A percentile compares a stretch with the other conserved stretches of the same genome.
Conservation (phyloP, 768 basidiomycete genomes). For the Hygrophorus pudorinus region DNA sequence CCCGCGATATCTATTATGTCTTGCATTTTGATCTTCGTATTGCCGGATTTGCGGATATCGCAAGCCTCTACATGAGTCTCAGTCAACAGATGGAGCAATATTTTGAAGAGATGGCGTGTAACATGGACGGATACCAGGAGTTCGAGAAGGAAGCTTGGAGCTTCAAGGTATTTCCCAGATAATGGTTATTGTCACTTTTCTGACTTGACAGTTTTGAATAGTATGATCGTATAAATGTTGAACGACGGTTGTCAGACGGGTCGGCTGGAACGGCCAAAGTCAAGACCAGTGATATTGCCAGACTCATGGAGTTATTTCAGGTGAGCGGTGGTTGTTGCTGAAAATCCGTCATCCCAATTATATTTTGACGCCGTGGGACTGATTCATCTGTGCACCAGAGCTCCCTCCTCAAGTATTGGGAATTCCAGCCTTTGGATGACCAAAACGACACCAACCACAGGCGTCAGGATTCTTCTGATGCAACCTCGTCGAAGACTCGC, state of each 20-base stretch:
- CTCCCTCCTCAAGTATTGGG: constrained; percentile 63
- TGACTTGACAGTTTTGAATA: constrained; percentile 19
- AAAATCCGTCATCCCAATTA: not conserved
- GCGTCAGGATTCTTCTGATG: constrained; percentile 9
- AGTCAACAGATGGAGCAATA: constrained; percentile 77
- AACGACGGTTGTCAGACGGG: constrained; percentile 44
- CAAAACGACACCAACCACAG: constrained; percentile 19
- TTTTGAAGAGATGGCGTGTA: constrained; percentile 54
- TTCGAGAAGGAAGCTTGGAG: constrained; percentile 69
- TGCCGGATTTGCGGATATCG: constrained; percentile 73
- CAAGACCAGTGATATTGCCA: constrained; percentile 70
- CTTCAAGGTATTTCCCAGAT: constrained; percentile 52
- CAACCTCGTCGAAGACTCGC: constrained; percentile 6
- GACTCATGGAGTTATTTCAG: constrained; percentile 81
- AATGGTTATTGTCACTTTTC: constrained; percentile 1
- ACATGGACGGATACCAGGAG: constrained; percentile 53
- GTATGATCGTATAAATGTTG: constrained; percentile 71
- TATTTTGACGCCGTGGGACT: not conserved
- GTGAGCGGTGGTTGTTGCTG: constrained; percentile 22
- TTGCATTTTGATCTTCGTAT: constrained; percentile 80
- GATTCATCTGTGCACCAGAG: constrained; percentile 40
- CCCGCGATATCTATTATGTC: constrained; percentile 59
- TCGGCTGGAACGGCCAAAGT: constrained; percentile 38
- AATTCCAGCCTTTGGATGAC: constrained; percentile 41
- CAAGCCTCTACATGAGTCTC: constrained; percentile 67